Percentiles rank a stretch among this genome's conserved stretches.
phyloP scores from a whole-genome alignment of 768 basidiomycete species.

The Lepiota venenata region DNA sequence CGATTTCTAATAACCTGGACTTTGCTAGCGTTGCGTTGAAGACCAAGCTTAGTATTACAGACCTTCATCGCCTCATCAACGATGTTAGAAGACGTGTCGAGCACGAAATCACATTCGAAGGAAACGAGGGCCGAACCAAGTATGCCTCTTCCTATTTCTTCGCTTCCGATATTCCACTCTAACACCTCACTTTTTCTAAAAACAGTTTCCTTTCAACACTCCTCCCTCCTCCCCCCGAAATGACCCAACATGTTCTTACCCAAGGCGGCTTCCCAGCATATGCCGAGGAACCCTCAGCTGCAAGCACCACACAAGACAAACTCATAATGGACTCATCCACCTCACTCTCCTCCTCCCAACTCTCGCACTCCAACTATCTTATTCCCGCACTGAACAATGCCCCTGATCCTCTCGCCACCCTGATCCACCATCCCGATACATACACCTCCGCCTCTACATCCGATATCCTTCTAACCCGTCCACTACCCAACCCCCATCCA shows the following conservation, averaged over 20 bases:
- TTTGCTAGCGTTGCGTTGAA: constrained; percentile 76
- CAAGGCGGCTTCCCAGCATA: constrained; percentile 52
- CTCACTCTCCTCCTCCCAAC: constrained; percentile 24
- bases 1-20: neutral
- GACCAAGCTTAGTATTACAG: constrained; percentile 62
- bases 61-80: constrained; percentile 63
- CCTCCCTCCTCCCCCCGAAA: constrained; percentile 73
- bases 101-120: constrained; percentile 61
- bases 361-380: constrained; percentile 27
- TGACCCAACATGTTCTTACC: constrained; percentile 60
- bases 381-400: constrained; percentile 19
- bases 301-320: too few species aligned
- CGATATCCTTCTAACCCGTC: constrained; percentile 12
- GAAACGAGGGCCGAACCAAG: constrained; percentile 52
- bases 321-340: constrained; percentile 16
- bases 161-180: neutral
- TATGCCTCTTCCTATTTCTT: constrained; percentile 24
- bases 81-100: constrained; percentile 81
- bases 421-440: neutral
- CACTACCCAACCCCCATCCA: constrained; percentile 22
- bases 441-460: neutral
- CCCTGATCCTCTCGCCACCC: neutral
- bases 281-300: neutral
- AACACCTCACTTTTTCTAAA: neutral
- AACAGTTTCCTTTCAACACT: constrained; percentile 64